phyloP scores from a whole-genome alignment of 371 early-diverging fungal genomes.

The Batkoa obscura region DNA sequence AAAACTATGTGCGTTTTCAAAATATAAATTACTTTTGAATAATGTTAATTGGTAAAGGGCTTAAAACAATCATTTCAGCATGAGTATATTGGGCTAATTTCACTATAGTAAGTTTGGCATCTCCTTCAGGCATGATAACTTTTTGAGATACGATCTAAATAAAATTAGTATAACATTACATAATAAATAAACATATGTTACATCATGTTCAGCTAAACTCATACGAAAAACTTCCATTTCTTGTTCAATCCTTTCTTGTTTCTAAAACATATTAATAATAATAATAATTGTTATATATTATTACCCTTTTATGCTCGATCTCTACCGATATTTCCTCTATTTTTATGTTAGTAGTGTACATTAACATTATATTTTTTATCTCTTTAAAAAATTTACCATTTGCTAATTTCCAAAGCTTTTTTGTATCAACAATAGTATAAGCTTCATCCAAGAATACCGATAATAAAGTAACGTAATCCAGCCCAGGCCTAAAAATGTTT shows the following conservation, averaged over 20 bases:
- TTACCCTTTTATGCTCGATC: background rate
- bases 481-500: background rate
- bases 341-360: background rate
- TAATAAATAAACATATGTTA: background rate
- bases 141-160: background rate
- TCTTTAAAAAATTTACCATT: background rate
- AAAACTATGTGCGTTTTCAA: background rate
- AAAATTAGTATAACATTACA: background rate
- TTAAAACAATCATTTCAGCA: background rate
- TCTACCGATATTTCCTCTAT: background rate
- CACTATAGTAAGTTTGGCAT: background rate
- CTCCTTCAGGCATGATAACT: conserved; percentile 1
- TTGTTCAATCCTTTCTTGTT: background rate
- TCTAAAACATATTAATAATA: background rate
- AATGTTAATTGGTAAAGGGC: background rate
- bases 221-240: background rate
- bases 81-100: background rate
- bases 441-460: background rate
- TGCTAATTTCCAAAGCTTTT: background rate
- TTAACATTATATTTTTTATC: background rate
- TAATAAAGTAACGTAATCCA: background rate
- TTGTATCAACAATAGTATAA: background rate
- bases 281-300: background rate
- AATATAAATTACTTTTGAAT: background rate
- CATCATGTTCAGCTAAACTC: background rate